A percentile compares a stretch with the other conserved stretches of the same genome.
phyloP scores from a whole-genome alignment of 2,329 filamentous ascomycete genomes.

The Aspergillus sp. region DNA sequence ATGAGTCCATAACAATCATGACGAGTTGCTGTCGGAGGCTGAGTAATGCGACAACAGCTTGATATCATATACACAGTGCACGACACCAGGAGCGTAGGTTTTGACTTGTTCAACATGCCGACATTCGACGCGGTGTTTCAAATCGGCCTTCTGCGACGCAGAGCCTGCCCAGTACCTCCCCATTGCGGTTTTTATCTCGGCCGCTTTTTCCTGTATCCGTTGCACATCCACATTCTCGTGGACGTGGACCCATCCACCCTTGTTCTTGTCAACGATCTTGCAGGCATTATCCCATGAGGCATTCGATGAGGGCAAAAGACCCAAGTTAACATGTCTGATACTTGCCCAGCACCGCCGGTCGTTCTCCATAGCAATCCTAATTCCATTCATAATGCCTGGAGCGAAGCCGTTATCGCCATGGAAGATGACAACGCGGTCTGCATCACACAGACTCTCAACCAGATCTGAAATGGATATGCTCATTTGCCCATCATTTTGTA shows the following conservation, averaged over 20 bases:
- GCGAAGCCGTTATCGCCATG: constrained; percentile 66
- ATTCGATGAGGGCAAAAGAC: constrained; percentile 55
- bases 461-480: constrained; percentile 29
- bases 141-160: constrained; percentile 3
- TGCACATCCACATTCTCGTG: constrained; percentile 59
- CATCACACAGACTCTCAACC: constrained; percentile 35
- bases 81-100: constrained; percentile 61
- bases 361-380: constrained; percentile 32
- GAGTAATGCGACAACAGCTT: constrained; percentile 14
- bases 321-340: constrained; percentile 60
- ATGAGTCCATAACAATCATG: not conserved
- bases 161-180: constrained; percentile 24
- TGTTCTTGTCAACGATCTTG: constrained; percentile 43
- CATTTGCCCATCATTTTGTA: constrained; percentile 37
- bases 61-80: constrained; percentile 64
- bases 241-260: constrained; percentile 59
- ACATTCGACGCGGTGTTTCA: constrained; percentile 27
- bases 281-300: constrained; percentile 53
- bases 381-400: constrained; percentile 37
- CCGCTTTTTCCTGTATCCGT: constrained; percentile 41
- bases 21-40: not conserved
- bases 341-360: constrained; percentile 32
- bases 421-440: constrained; percentile 65
- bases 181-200: constrained; percentile 44
- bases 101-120: constrained; percentile 55